phyloP scores from a whole-genome alignment of 2,329 filamentous ascomycete species.

The Ascochyta koolunga region DNA sequence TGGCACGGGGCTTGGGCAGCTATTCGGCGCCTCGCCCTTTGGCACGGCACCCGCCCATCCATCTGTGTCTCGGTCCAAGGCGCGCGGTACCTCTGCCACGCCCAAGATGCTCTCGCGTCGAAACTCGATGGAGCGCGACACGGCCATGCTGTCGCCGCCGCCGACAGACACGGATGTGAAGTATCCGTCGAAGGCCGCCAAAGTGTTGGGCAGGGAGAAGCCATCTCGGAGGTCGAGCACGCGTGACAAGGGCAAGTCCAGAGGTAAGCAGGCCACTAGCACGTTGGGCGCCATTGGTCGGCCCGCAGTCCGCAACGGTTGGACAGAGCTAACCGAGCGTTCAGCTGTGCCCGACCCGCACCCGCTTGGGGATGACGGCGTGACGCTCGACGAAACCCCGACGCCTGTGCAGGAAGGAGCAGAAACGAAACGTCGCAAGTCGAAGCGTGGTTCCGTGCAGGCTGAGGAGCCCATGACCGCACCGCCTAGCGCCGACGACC shows the following conservation, averaged over 20 bases:
- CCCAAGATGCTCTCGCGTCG: slow-evolving; percentile 69
- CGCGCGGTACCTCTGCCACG: slow-evolving; percentile 65
- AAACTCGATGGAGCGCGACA: slow-evolving; percentile 69
- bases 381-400: slow-evolving; percentile 55
- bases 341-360: slow-evolving; percentile 62
- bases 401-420: slow-evolving; percentile 38
- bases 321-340: slow-evolving; percentile 38
- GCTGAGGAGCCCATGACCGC: slow-evolving; percentile 44
- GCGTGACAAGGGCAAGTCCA: slow-evolving; percentile 57
- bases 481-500: slow-evolving; percentile 51
- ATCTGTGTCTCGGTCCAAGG: slow-evolving; percentile 65
- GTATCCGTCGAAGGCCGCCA: slow-evolving; percentile 78
- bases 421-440: slow-evolving; percentile 49
- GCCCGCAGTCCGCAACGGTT: slow-evolving; percentile 44
- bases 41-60: slow-evolving; percentile 54
- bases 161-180: slow-evolving; percentile 67
- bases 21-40: slow-evolving; percentile 60
- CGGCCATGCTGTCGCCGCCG: slow-evolving; percentile 73
- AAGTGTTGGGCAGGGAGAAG: slow-evolving; percentile 68
- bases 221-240: slow-evolving; percentile 52
- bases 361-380: slow-evolving; percentile 66
- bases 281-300: slow-evolving; percentile 28
- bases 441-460: slow-evolving; percentile 49
- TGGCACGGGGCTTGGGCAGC: slow-evolving; percentile 65
- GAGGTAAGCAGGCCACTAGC: slow-evolving; percentile 45